Base-by-base conservation (phyloP, 2,329 filamentous ascomycete species). In the Ceratocystis ficicola region DNA sequence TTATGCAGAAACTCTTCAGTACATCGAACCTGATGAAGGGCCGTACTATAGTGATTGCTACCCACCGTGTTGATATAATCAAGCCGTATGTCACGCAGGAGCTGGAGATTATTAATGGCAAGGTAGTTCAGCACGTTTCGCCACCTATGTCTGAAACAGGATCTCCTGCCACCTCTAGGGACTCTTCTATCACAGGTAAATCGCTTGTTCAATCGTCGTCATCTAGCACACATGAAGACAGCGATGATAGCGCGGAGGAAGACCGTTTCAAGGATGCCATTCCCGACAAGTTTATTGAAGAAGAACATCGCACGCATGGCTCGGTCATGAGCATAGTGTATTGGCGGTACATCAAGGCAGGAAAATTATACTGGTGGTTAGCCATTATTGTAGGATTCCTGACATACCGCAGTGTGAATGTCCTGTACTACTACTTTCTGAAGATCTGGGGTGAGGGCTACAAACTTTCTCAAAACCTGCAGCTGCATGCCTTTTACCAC, bases 381-480 rank as follows among this genome's bases (percentile, higher is more conserved):
- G 71, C 84, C 1, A 79, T 92, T 1, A 77, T 93, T 2, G 44
- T 83, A 1, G 77, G 86, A 12, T 83, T 92, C 67, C 74, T 81
- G 5, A 50, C 85, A 0, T 89, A 85, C 70, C 85, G 91, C 5
- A 71, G 85, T 12, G 76, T 83, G 20, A 82, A 86, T 46, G 78
- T 95, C 48, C 80, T 80, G 0, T 83, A 90, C 71, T 86, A 83
- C 1, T 93, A 90, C 82, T 92, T 94, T 57, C 79, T 96, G 65
- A 95, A 96, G 73, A 81, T 86, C 30, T 96, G 91, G 90, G 89
- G 89, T 36, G 89, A 95, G 72, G 84, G 85, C 5, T 93, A 92
- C 73, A 55, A 46, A 10, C 25, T 41, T 5, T 44, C 50, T 8
- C 60, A 57, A 15, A n/a, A 32, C 12, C 17, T 55, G 3, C 28